A percentile compares a stretch with the other conserved stretches of the same genome.
Conservation (phyloP, 2,329 filamentous ascomycete genomes). For the Calonectria fujianensis region DNA sequence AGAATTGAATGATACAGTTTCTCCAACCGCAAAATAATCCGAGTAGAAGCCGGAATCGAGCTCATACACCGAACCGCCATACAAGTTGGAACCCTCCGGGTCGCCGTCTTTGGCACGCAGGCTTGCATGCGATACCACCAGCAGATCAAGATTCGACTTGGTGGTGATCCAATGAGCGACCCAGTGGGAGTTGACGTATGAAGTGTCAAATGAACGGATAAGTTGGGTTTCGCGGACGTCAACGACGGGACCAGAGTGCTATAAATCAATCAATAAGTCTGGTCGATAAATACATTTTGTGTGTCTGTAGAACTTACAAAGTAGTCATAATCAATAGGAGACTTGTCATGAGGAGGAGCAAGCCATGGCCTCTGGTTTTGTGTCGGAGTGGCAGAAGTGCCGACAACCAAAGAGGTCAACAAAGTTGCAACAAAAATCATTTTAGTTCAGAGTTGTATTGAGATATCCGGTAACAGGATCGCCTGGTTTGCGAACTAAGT, state of each 20-base stretch:
- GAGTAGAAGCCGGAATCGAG: constrained; percentile 4
- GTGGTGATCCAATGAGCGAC: constrained; percentile 19
- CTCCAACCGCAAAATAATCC: not conserved
- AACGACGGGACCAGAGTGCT: constrained; percentile 1
- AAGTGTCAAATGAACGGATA: not conserved
- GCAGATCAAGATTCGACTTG: constrained; percentile 3
- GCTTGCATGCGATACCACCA: constrained; percentile 2
- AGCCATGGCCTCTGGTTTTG: constrained; percentile 8
- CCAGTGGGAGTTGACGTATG: constrained; percentile 12
- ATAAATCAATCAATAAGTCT: not conserved
- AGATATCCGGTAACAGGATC: not conserved
- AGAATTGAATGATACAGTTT: not conserved
- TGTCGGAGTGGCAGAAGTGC: not conserved
- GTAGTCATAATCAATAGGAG: not conserved
- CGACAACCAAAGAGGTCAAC: not conserved
- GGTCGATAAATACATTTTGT: accelerated
- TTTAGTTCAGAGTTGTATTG: not conserved
- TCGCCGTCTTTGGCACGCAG: constrained; percentile 3
- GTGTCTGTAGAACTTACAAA: not conserved
- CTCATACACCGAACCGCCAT: constrained; percentile 10
- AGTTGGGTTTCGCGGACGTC: not conserved
- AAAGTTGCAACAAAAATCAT: not conserved
- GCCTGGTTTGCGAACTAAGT: not conserved
- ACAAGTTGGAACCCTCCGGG: constrained; percentile 7
- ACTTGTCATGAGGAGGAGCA: constrained; percentile 2